Evolutionary conservation across 306 rosid species (phyloP).

Genomic region (Vachellia pachyceras): DNA sequence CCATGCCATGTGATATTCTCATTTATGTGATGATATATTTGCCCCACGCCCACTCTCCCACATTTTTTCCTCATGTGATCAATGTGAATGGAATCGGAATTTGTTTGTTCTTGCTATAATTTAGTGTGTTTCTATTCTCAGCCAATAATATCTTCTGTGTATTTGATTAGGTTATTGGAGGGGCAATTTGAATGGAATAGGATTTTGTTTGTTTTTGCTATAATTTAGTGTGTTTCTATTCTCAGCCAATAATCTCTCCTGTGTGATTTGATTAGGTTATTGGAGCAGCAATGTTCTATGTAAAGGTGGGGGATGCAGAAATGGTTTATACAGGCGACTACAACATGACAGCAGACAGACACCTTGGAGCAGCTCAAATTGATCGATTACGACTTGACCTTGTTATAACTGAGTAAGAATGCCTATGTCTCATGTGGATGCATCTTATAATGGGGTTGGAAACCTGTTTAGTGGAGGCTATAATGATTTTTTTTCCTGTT

Average conservation of each 20-base stretch:
- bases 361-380: slow-evolving; percentile 97
- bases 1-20: not conserved
- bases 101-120: no score
- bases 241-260: slow-evolving; percentile 7
- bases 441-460: not conserved
- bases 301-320: slow-evolving; percentile 88
- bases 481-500: not conserved
- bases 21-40: not conserved
- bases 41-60: not conserved
- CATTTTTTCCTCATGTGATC: not conserved
- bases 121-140: slow-evolving; percentile 18
- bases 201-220: not conserved
- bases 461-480: slow-evolving; percentile 26
- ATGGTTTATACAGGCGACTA: slow-evolving; percentile 96
- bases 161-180: slow-evolving; percentile 85
- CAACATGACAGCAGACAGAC: slow-evolving; percentile 97
- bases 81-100: not conserved
- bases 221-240: slow-evolving; percentile 11
- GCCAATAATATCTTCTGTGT: slow-evolving; percentile 7
- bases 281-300: slow-evolving; percentile 98
- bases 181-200: no score
- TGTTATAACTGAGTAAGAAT: slow-evolving; percentile 83
- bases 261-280: slow-evolving; percentile 65
- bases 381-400: slow-evolving; percentile 89
- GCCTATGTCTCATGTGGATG: slow-evolving; percentile 17